Evolutionary conservation across 805 yeast genomes (phyloP).

Genomic region (Barnettozyma salicaria): DNA sequence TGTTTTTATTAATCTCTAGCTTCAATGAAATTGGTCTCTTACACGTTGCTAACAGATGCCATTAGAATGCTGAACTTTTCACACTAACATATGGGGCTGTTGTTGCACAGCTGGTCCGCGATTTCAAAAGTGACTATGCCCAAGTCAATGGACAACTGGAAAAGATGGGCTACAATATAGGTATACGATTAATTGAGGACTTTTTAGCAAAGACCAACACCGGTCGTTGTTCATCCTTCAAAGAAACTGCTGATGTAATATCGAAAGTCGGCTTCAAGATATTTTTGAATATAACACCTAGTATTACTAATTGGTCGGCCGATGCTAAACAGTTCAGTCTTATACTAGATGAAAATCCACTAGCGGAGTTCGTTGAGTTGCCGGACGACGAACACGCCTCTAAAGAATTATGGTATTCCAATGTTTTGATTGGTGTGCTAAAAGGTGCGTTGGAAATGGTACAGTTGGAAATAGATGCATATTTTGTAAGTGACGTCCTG

Average conservation of each 20-base stretch:
- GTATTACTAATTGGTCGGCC: slow-evolving; percentile 64
- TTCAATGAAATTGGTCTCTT: too few relatives aligned
- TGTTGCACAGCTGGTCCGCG: slow-evolving; percentile 86
- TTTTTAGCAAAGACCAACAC: slow-evolving; percentile 84
- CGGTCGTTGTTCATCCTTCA: slow-evolving; percentile 71
- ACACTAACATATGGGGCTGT: slow-evolving; percentile 94
- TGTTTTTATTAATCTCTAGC: slow-evolving; percentile 13
- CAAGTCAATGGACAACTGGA: slow-evolving; percentile 82
- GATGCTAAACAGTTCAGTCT: slow-evolving; percentile 74
- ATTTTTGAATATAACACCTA: slow-evolving; percentile 78
- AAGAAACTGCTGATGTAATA: slow-evolving; percentile 83
- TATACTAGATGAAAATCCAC: slow-evolving; percentile 76
- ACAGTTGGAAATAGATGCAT: slow-evolving; percentile 82
- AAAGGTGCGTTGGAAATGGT: slow-evolving; percentile 95
- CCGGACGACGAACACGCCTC: slow-evolving; percentile 71
- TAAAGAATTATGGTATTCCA: slow-evolving; percentile 86
- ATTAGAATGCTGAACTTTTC: slow-evolving; percentile 80
- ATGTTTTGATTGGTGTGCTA: slow-evolving; percentile 81
- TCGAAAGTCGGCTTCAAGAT: slow-evolving; percentile 86
- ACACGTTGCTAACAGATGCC: neutral
- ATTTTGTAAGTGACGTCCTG: slow-evolving; percentile 71
- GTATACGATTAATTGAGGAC: slow-evolving; percentile 86
- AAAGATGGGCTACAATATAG: slow-evolving; percentile 93
- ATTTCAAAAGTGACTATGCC: slow-evolving; percentile 64
- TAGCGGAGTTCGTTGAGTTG: slow-evolving; percentile 91